A percentile compares a stretch with the other conserved stretches of the same genome.
These are phyloP conservation scores for Macrophomina phaseolina DNA, from an alignment of 2,329 filamentous ascomycete species.

Conservation along the genomic window DNA sequence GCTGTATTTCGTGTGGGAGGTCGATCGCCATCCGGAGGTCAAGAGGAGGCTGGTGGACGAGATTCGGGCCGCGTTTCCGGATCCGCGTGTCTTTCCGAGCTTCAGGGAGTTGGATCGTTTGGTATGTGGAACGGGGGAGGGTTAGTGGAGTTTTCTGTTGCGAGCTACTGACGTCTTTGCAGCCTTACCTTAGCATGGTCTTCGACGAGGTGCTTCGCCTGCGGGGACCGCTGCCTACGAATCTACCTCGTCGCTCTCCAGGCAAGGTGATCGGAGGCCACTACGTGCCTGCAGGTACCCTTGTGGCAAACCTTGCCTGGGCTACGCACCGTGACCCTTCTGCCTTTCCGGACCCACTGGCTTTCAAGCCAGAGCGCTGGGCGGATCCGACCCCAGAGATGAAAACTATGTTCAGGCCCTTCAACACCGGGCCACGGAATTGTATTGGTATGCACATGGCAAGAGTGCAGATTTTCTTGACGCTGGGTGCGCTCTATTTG, in stretches of 20 bases:
- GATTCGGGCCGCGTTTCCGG: background rate
- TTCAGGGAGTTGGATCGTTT: background rate
- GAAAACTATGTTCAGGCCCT: constrained; percentile 28
- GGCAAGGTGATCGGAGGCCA: constrained; percentile 1
- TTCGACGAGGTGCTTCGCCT: background rate
- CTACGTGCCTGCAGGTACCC: background rate
- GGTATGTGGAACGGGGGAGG: background rate
- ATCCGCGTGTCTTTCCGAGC: background rate
- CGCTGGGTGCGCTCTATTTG: background rate
- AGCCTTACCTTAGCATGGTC: background rate
- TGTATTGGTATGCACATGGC: constrained; percentile 30
- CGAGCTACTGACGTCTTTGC: background rate
- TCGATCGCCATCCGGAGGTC: background rate
- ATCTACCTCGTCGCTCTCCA: background rate
- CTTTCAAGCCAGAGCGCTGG: constrained; percentile 33
- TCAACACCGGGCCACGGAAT: constrained; percentile 30
- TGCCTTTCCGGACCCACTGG: constrained; percentile 30
- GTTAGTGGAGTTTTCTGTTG: background rate
- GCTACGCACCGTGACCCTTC: constrained; percentile 26
- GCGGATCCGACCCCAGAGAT: constrained; percentile 5
- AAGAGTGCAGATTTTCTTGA: constrained; percentile 1
- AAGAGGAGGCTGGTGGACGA: background rate
- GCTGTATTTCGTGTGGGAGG: background rate
- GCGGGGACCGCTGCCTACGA: background rate
- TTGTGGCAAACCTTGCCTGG: background rate